These are phyloP conservation scores for Leishmania major DNA, from an alignment of 208 protist species.

Conservation along the genomic window DNA sequence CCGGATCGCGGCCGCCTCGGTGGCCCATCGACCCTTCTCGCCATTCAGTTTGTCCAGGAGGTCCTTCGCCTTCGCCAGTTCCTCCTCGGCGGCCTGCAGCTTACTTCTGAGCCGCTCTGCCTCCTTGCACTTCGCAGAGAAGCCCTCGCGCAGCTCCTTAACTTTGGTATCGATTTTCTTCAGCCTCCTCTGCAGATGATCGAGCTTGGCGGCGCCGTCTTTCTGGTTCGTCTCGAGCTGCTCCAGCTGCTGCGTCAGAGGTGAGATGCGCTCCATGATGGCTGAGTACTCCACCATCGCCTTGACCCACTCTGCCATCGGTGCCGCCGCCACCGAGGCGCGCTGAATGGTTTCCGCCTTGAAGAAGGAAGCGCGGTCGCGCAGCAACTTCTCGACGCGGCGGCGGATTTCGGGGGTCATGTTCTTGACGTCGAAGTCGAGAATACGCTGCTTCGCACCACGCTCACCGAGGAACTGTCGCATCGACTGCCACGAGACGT, in stretches of 20 bases:
- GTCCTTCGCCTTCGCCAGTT: slow-evolving; percentile 89
- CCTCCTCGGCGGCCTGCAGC: slow-evolving; percentile 89
- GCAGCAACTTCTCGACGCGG: slow-evolving; percentile 88
- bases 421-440: slow-evolving; percentile 95
- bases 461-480: slow-evolving; percentile 94
- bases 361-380: slow-evolving; percentile 91
- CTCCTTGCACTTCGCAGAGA: slow-evolving; percentile 93
- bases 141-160: slow-evolving; percentile 80
- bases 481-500: slow-evolving; percentile 97
- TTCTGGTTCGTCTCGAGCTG: slow-evolving; percentile 80
- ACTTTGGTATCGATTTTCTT: slow-evolving; percentile 90
- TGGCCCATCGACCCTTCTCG: slow-evolving; percentile 95
- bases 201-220: slow-evolving; percentile 79
- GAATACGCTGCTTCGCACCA: slow-evolving; percentile 95
- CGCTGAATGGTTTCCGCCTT: slow-evolving; percentile 92
- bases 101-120: slow-evolving; percentile 88
- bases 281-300: slow-evolving; percentile 96
- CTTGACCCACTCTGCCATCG: slow-evolving; percentile 97
- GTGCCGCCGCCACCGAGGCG: slow-evolving; percentile 93
- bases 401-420: slow-evolving; percentile 84
- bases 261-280: slow-evolving; percentile 93
- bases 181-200: slow-evolving; percentile 77
- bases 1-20: slow-evolving; percentile 72
- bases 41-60: slow-evolving; percentile 95
- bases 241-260: slow-evolving; percentile 86